Evolutionary conservation across 2,329 filamentous ascomycete species (phyloP), one percentile per base, ranked within the genome.

Genomic region (Neopestalotiopsis clavispora): DNA sequence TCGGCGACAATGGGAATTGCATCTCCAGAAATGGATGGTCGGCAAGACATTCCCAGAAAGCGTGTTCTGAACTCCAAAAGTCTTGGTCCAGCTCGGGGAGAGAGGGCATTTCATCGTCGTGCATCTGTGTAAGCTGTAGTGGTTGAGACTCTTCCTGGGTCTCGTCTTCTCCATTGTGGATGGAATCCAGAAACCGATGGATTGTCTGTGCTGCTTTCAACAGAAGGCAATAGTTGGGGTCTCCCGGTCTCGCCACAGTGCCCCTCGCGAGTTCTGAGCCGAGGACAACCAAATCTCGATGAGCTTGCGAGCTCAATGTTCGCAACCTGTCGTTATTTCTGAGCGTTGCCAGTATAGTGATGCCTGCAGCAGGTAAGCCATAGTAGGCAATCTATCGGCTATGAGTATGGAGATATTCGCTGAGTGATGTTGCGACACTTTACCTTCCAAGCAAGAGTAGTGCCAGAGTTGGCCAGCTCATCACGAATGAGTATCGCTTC

Each of bases 331-430:
- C 45, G 30, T 57, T 30, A 20, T 75, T 75, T 7, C 52, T 42
- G 3, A 79, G 69, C 4, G 78, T 65, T 1, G 75, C 73, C 28
- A 79, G 71, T 23, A 73, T 74, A 12, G 79, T 72, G 20, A 79
- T 75, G 0, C 79, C 79, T 9, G 78, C 78, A 4, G 79, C 78
- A n/a, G 79, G 73, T 1, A 80, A 70, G 9, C 78, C 78, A 65
- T 78, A 80, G 58, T 76, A 75, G 4, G 72, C 74, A n/a, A 80
- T 73, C 78, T 79, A 40, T 30, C 34, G 10, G 13, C 30, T 38
- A 57, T 20, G 12, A 78, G 38, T 77, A 69, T 68, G 42, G 14
- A 38, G 12, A 56, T 14, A 38, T 38, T 38, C 6, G 34, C 34
- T 38, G 34, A 38, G 1, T 7, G 10, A 38, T 10, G 6, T 38